Evolutionary conservation across 176 grass and related monocot genomes (phyloP).

Genomic region (Oryza longistaminata): DNA sequence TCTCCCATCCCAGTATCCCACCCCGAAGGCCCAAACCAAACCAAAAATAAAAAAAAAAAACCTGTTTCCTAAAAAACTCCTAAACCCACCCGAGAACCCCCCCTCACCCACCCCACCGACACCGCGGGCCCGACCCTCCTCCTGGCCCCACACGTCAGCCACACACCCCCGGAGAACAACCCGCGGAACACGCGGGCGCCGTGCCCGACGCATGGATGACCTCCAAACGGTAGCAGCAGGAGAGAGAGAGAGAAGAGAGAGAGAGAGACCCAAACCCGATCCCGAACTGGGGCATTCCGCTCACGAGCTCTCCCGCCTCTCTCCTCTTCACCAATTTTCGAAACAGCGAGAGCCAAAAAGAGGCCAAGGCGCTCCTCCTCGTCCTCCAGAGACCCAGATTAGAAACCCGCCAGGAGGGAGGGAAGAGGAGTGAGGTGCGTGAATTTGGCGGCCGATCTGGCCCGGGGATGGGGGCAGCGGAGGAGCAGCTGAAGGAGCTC

Average conservation of each 20-base stretch:
- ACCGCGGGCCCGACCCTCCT: background rate
- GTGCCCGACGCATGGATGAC: background rate
- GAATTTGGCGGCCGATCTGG: slow-evolving; percentile 46
- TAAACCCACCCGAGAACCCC: background rate
- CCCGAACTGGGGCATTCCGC: slow-evolving; percentile 3
- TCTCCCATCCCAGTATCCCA: background rate
- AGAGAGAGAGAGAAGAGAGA: background rate
- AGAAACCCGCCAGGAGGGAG: no score
- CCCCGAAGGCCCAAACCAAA: no score
- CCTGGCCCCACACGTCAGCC: background rate
- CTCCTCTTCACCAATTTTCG: slow-evolving; percentile 49
- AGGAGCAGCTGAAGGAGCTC: slow-evolving; percentile 83
- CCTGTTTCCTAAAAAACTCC: background rate
- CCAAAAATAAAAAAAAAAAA: background rate
- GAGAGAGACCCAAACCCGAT: slow-evolving; percentile 22
- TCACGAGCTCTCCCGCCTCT: slow-evolving; percentile 41
- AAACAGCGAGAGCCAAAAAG: slow-evolving; percentile 42
- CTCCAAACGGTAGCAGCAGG: background rate
- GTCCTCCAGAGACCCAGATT: slow-evolving; percentile 43
- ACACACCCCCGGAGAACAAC: background rate
- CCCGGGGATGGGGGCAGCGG: slow-evolving; percentile 52
- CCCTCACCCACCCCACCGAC: background rate
- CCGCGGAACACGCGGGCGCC: background rate
- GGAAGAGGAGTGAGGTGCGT: background rate
- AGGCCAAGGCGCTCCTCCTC: background rate